Evolutionary conservation across 176 grass and related monocot genomes (phyloP).

Genomic region (Aegilops tauschii): DNA sequence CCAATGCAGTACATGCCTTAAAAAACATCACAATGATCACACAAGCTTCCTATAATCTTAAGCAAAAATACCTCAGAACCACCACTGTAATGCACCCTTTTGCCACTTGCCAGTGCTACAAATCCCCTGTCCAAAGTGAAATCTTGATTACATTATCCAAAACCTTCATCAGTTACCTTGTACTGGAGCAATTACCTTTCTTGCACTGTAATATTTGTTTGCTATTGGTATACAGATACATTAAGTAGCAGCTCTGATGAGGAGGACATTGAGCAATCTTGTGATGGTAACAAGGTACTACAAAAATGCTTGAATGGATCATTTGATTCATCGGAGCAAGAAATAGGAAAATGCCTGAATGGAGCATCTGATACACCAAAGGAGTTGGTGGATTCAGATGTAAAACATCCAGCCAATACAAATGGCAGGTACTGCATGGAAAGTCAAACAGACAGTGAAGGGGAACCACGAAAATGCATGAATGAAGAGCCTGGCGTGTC

Average conservation of each 20-base stretch:
- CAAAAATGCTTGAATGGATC: constrained; percentile 15
- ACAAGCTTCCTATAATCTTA: neutral
- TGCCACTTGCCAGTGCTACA: neutral
- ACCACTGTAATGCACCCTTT: neutral
- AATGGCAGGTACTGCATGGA: neutral
- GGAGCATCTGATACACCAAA: neutral
- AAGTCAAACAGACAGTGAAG: neutral
- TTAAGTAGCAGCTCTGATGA: constrained; percentile 31
- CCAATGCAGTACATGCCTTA: neutral
- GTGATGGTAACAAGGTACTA: constrained; percentile 6
- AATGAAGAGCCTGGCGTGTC: neutral
- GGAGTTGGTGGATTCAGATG: neutral
- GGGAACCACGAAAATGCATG: neutral
- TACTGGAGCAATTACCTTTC: neutral
- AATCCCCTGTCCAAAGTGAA: neutral
- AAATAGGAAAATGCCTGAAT: constrained; percentile 12
- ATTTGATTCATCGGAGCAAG: neutral
- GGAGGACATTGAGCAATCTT: constrained; percentile 11
- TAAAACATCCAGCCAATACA: neutral
- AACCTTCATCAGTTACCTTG: neutral
- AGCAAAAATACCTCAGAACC: neutral
- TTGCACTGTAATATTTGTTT: neutral
- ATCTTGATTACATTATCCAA: neutral
- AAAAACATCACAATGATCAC: neutral
- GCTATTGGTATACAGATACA: constrained; percentile 15